A percentile compares a stretch with the other conserved stretches of the same genome.
phyloP scores from a whole-genome alignment of 495 filamentous ascomycete genomes.

The Aspergillus taichungensis region DNA sequence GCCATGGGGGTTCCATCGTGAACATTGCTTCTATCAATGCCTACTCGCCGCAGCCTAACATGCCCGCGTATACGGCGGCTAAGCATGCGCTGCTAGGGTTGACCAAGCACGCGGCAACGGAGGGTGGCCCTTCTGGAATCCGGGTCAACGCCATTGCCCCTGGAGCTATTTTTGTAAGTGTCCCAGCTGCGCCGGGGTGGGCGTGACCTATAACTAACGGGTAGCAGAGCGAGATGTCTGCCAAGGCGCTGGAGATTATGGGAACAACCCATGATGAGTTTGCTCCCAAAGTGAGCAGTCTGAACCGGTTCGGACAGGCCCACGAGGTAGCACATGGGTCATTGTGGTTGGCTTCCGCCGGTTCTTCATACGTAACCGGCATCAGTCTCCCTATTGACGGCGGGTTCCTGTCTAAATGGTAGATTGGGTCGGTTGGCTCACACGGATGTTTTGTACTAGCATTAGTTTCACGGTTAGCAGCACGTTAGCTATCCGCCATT shows the following conservation, averaged over 20 bases:
- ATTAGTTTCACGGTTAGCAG: too few species aligned
- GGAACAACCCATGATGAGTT: conserved; percentile 18
- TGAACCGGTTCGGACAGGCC: conserved; percentile 20
- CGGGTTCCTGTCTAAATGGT: conserved; percentile 5
- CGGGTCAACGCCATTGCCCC: conserved; percentile 18
- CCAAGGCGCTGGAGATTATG: conserved; percentile 12
- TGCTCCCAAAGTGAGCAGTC: conserved; percentile 7
- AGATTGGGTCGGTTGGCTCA: too few species aligned
- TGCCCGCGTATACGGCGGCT: conserved; percentile 26
- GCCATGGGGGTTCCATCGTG: conserved; percentile 29
- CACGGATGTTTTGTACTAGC: too few species aligned
- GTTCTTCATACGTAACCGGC: conserved; percentile 24
- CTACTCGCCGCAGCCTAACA: conserved; percentile 13
- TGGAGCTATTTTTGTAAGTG: conserved; percentile 6
- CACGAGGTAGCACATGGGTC: conserved; percentile 26
- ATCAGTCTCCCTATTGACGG: conserved; percentile 24
- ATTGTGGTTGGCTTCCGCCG: conserved; percentile 24
- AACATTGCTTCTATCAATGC: conserved; percentile 32
- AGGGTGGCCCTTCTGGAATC: conserved; percentile 9
- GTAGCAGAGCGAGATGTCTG: conserved; percentile 21
- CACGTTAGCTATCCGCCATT: too few species aligned
- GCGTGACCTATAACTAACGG: neutral
- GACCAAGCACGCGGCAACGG: conserved; percentile 24
- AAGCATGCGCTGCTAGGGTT: conserved; percentile 41
- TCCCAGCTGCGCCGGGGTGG: neutral